phyloP scores from a whole-genome alignment of 1,139 yeast genomes.

The Kurtzmaniella quercitrusa region DNA sequence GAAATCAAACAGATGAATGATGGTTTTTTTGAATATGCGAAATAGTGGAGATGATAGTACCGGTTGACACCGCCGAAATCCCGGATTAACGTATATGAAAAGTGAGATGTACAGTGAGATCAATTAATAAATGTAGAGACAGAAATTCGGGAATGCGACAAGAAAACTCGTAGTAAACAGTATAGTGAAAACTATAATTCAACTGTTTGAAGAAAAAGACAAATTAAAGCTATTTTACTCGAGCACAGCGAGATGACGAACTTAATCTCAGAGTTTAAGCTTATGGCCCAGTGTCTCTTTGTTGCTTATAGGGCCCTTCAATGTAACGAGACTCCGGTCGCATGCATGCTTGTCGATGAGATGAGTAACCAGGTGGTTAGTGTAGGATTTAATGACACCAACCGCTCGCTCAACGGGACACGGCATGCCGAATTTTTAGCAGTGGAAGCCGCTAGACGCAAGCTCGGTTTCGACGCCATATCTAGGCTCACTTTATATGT shows the following conservation, averaged over 20 bases:
- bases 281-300: conserved; percentile 38
- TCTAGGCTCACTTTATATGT: conserved; percentile 61
- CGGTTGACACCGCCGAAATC: too few species aligned
- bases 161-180: too few species aligned
- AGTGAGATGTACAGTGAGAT: too few species aligned
- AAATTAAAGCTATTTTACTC: too few species aligned
- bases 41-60: not conserved
- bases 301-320: conserved; percentile 39
- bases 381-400: conserved; percentile 86
- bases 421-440: conserved; percentile 92
- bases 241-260: not conserved
- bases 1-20: too few species aligned
- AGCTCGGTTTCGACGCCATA: not conserved
- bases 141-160: too few species aligned
- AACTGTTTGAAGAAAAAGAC: too few species aligned
- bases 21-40: not conserved
- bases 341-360: conserved; percentile 54
- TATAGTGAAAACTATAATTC: too few species aligned
- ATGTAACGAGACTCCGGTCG: conserved; percentile 74
- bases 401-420: conserved; percentile 75
- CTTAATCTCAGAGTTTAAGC: conserved; percentile 12
- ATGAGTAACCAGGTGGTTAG: conserved; percentile 53
- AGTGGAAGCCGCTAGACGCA: conserved; percentile 36
- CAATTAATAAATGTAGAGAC: too few species aligned
- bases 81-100: too few species aligned